Evolutionary conservation across 257 asterid genomes (phyloP).

Genomic region (Lavandula angustifolia): DNA sequence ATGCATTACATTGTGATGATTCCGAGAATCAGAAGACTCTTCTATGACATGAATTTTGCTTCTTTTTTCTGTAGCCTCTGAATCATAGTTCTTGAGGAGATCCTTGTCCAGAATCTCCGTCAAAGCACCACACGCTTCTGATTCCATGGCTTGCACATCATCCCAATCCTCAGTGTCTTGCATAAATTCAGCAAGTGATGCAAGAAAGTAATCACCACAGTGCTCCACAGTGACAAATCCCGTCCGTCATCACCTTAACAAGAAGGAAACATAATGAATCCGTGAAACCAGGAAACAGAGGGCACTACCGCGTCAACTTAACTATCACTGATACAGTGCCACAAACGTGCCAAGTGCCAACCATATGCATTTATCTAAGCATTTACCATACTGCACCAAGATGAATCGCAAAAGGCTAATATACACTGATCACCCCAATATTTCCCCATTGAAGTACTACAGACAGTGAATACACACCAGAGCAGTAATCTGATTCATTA

Average conservation of each 20-base stretch:
- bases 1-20: constrained; percentile 38
- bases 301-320: constrained; percentile 4
- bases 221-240: constrained; percentile 78
- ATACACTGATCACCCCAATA: background rate
- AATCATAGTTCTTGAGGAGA: constrained; percentile 37
- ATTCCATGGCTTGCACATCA: constrained; percentile 78
- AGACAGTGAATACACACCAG: background rate
- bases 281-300: constrained; percentile 10
- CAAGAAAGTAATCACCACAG: constrained; percentile 89
- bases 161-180: constrained; percentile 93
- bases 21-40: constrained; percentile 56
- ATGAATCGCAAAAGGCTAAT: too few species aligned
- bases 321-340: background rate
- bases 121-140: constrained; percentile 84
- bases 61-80: constrained; percentile 30
- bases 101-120: constrained; percentile 64
- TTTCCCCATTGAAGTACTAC: background rate
- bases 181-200: constrained; percentile 81
- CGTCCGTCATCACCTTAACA: constrained; percentile 83
- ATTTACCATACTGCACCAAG: too few species aligned
- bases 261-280: background rate
- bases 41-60: constrained; percentile 48
- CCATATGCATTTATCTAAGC: too few species aligned
- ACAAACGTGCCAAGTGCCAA: too few species aligned
- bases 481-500: background rate